A percentile compares a stretch with the other conserved stretches of the same genome.
Evolutionary conservation across 2,329 filamentous ascomycete species (phyloP).

Genomic region (Stromatinia cepivora): DNA sequence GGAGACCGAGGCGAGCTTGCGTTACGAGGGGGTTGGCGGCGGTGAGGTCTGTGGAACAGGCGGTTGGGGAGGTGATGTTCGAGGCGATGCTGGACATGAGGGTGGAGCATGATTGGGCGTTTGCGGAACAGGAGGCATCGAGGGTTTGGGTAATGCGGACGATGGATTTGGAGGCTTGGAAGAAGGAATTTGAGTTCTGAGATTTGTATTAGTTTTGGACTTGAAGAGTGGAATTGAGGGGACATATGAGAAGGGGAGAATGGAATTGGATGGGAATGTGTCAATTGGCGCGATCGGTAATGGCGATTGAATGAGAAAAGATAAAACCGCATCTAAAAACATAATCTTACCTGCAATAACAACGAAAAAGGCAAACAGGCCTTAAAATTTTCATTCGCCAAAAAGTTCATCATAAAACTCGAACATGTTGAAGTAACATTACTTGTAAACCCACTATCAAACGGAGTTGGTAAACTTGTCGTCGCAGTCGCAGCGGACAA

Average conservation of each 20-base stretch:
- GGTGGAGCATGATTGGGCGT: constrained; percentile 62
- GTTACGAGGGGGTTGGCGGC: constrained; percentile 68
- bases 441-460: constrained; percentile 63
- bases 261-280: not conserved
- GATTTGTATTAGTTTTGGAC: not conserved
- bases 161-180: constrained; percentile 71
- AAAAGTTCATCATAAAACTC: constrained; percentile 38
- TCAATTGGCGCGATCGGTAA: too few species aligned
- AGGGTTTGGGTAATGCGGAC: constrained; percentile 74
- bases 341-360: constrained; percentile 66
- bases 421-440: constrained; percentile 54
- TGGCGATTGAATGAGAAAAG: not conserved
- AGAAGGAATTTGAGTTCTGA: constrained; percentile 82
- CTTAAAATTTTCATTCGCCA: constrained; percentile 37
- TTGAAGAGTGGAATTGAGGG: too few species aligned
- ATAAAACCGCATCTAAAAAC: not conserved
- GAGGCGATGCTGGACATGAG: constrained; percentile 65
- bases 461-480: constrained; percentile 59
- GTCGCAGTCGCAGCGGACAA: constrained; percentile 30
- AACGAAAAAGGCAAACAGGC: constrained; percentile 81
- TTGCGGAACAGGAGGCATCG: constrained; percentile 72
- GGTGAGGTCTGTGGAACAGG: constrained; percentile 72
- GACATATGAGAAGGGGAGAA: not conserved
- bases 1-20: constrained; percentile 73
- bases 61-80: constrained; percentile 59